Evolutionary conservation across 352 stramenopile species (phyloP), one percentile per base, ranked within the genome.

Genomic region (Phytophthora sojae): DNA sequence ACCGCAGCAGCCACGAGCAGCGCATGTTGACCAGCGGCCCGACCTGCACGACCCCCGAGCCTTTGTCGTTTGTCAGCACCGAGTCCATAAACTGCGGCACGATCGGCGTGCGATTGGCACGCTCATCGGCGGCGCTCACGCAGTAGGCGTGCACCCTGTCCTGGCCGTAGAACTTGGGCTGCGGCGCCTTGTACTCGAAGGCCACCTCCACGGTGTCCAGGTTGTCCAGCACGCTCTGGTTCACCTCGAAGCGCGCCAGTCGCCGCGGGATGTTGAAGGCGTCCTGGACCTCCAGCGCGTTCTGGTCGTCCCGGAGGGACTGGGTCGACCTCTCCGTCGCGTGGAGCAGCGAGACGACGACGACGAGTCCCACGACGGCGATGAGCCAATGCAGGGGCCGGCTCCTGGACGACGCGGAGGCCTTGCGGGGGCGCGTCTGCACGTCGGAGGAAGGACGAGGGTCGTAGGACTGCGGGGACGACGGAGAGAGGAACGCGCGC

Each of bases 21-120:
- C 80, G 65, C 69, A 87, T 85, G 60, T 87, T 87, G 23, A 85
- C 58, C 29, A 87, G 64, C 52, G 77, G 80, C 9, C 77, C 80
- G 26, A 87, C 21, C 19, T 71, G 59, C 11, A 83, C 66, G 17
- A 72, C 45, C 1, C 76, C 76, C 0, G 63, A 57, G 25, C 58
- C 58, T n/a, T 72, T 63, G 26, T 47, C 67, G 42, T 66, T 39
- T 32, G 76, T 83, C 4, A 23, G 26, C 12, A 80, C 55, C 1
- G 39, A 45, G 44, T 73, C 73, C 65, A 83, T 79, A 55, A 64
- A 74, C 6, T 76, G 69, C 9, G 63, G 32, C 6, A 69, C 64
- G 60, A 29, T 66, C 0, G 67, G 69, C 23, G 53, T 68, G 3
- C 44, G 57, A 30, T 77, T 70, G 14, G 37, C 37, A 14, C 35